Conservation (phyloP, 2,329 filamentous ascomycete species). For the Leptographium flavum region DNA sequence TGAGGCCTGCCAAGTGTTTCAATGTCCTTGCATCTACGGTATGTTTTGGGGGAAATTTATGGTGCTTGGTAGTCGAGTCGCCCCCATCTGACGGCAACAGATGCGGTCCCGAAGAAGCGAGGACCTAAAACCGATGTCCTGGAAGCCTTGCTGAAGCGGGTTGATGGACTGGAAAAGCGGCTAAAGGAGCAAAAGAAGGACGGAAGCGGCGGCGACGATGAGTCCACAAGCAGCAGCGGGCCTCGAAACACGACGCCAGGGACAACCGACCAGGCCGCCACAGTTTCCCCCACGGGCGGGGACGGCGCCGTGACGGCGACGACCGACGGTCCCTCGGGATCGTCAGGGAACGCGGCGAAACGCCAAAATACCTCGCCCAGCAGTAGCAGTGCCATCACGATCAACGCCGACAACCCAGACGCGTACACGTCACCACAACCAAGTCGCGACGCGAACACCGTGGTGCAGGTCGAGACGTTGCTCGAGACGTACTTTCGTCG, state of each 20-base stretch:
- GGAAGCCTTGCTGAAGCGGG: constrained; percentile 69
- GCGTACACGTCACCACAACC: background rate
- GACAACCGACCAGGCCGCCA: constrained; percentile 7
- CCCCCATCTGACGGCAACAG: constrained; percentile 26
- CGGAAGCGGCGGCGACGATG: constrained; percentile 13
- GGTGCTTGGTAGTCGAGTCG: background rate
- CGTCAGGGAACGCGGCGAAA: background rate
- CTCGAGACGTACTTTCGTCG: constrained; percentile 69
- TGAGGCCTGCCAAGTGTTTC: constrained; percentile 80
- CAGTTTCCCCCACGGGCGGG: constrained; percentile 3
- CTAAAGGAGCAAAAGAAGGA: constrained; percentile 51
- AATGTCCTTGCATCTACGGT: constrained; percentile 83
- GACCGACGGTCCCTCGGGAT: background rate
- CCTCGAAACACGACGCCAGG: background rate
- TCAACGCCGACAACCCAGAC: background rate
- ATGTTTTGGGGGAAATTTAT: constrained; percentile 17
- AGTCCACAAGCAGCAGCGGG: background rate
- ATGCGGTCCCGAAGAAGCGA: constrained; percentile 79
- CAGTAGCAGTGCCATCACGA: background rate
- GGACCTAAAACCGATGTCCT: constrained; percentile 83
- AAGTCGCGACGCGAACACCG: constrained; percentile 25
- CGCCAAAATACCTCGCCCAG: background rate
- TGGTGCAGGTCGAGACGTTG: constrained; percentile 43
- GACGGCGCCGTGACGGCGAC: background rate
- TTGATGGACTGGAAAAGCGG: constrained; percentile 70